Evolutionary conservation across 305 asterid genomes (phyloP).

Genomic region (Solanum hybrid): DNA sequence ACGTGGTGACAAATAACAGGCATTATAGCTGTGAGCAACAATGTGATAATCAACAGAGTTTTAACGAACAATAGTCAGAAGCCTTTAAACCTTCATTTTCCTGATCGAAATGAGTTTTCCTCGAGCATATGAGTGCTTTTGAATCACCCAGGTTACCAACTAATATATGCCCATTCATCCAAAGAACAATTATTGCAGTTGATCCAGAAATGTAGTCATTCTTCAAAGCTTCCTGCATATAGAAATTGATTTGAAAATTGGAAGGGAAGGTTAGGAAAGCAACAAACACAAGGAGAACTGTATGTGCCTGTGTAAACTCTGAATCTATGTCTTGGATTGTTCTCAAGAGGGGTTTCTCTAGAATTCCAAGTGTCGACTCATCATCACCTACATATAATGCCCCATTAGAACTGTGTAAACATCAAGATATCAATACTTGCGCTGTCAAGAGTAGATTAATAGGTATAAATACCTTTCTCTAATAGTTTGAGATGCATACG

Average conservation of each 20-base stretch:
- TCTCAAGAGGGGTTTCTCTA: conserved; percentile 48
- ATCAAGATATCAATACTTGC: conserved; percentile 1
- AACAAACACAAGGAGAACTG: conserved; percentile 4
- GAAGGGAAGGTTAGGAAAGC: conserved; percentile 1
- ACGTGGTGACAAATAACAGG: not conserved
- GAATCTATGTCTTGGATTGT: conserved; percentile 62
- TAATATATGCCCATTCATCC: conserved; percentile 36
- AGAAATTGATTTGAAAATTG: conserved; percentile 7
- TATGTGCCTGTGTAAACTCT: conserved; percentile 46
- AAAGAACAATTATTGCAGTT: conserved; percentile 40
- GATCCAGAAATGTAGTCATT: conserved; percentile 47
- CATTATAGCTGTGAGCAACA: not conserved
- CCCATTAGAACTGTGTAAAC: conserved; percentile 22
- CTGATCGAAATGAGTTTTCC: conserved; percentile 9
- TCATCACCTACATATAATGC: conserved; percentile 13
- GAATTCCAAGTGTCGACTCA: conserved; percentile 20
- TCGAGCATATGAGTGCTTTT: conserved; percentile 57
- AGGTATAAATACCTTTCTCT: not conserved
- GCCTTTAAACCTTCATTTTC: conserved; percentile 27
- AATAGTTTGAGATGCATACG: not conserved
- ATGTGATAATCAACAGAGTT: not conserved
- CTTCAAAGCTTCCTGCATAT: conserved; percentile 50
- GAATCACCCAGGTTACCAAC: conserved; percentile 68
- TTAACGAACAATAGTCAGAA: not conserved
- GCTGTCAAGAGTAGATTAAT: not conserved